Evolutionary conservation across 2,329 filamentous ascomycete species (phyloP).

Genomic region (Penicillium paneum): DNA sequence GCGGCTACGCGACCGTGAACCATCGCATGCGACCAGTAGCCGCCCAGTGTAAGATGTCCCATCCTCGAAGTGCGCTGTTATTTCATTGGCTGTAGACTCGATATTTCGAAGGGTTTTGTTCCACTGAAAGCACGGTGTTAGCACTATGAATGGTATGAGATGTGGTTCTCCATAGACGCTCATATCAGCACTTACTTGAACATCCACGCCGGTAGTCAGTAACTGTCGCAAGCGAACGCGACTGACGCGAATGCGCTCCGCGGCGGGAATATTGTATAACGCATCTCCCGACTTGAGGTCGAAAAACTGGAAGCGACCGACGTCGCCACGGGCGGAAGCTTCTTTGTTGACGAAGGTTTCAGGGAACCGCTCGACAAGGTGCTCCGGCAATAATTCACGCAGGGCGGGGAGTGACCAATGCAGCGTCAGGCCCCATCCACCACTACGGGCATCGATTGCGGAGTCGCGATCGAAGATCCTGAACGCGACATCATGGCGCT

Average conservation of each 20-base stretch:
- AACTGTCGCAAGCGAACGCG: slow-evolving; percentile 48
- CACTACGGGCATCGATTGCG: slow-evolving; percentile 47
- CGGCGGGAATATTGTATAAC: slow-evolving; percentile 46
- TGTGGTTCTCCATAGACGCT: not conserved
- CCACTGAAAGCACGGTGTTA: slow-evolving; percentile 30
- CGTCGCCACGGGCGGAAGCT: slow-evolving; percentile 48
- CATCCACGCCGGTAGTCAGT: slow-evolving; percentile 46
- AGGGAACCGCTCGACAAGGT: slow-evolving; percentile 47
- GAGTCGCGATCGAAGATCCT: slow-evolving; percentile 43
- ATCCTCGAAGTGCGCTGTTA: slow-evolving; percentile 50
- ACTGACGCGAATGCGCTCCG: slow-evolving; percentile 49
- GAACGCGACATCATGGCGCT: slow-evolving; percentile 33
- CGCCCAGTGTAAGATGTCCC: slow-evolving; percentile 42
- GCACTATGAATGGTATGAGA: not conserved
- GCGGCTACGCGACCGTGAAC: slow-evolving; percentile 47
- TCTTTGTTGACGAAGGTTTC: slow-evolving; percentile 55
- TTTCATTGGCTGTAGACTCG: slow-evolving; percentile 32
- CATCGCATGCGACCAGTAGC: slow-evolving; percentile 53
- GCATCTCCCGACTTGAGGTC: slow-evolving; percentile 53
- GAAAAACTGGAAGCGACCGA: slow-evolving; percentile 54
- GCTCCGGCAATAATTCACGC: slow-evolving; percentile 50
- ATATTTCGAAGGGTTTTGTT: slow-evolving; percentile 37
- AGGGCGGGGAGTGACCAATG: slow-evolving; percentile 60
- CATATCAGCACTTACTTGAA: slow-evolving; percentile 39
- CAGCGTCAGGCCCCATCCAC: slow-evolving; percentile 63